Conservation (phyloP, 2,329 filamentous ascomycete genomes). For the Nothopassalora personata region DNA sequence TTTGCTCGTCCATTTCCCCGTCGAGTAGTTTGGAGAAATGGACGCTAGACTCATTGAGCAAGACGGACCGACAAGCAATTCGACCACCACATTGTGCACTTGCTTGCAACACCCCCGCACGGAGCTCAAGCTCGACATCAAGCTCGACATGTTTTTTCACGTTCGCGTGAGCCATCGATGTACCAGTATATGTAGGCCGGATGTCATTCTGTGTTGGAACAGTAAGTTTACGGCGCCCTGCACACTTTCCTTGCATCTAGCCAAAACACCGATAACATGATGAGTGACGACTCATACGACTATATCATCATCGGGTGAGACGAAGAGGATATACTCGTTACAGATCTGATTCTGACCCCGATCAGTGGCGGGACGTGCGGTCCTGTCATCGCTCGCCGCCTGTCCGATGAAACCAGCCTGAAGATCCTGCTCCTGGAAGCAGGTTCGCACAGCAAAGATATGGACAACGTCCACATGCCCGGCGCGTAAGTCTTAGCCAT, state of each 20-base stretch:
- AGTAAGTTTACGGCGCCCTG: background rate
- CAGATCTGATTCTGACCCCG: slow-evolving; percentile 4
- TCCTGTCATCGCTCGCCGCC: slow-evolving; percentile 22
- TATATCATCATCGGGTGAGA: slow-evolving; percentile 24
- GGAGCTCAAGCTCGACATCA: background rate
- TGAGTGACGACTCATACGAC: slow-evolving; percentile 22
- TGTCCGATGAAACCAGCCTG: slow-evolving; percentile 24
- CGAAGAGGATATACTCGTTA: background rate
- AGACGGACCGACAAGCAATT: slow-evolving; percentile 8
- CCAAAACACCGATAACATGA: slow-evolving; percentile 7
- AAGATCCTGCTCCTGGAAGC: slow-evolving; percentile 26
- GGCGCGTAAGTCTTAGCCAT: slow-evolving; percentile 31
- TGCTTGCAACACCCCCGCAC: background rate
- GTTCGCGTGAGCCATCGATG: background rate
- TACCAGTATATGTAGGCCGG: background rate
- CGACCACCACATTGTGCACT: background rate
- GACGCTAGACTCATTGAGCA: background rate
- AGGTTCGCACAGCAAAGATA: slow-evolving; percentile 30
- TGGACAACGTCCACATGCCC: slow-evolving; percentile 45
- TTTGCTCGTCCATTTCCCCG: background rate
- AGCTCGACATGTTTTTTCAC: background rate
- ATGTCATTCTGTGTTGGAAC: background rate
- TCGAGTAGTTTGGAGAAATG: background rate
- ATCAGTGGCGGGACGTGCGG: slow-evolving; percentile 25
- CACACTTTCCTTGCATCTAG: background rate